Conservation (phyloP, 805 yeast species). For the Teunomyces kruisii region DNA sequence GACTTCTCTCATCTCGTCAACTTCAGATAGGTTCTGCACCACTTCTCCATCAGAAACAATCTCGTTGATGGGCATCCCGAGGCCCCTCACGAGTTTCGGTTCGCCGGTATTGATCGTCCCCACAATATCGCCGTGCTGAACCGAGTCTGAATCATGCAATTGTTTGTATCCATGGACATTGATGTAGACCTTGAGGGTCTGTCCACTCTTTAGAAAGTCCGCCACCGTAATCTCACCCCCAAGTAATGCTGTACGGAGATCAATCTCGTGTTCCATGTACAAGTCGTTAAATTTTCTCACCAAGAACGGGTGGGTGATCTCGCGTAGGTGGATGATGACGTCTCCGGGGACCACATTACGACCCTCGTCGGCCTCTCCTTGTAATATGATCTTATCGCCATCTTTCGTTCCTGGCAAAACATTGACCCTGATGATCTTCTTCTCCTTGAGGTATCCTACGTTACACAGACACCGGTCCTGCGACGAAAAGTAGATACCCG, state of each 20-base stretch:
- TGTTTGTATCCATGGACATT: conserved; percentile 33
- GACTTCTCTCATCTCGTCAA: conserved; percentile 14
- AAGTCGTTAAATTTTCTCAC: conserved; percentile 47
- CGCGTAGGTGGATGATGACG: conserved; percentile 55
- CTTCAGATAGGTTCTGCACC: conserved; percentile 20
- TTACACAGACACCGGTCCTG: conserved; percentile 23
- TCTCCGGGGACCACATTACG: conserved; percentile 63
- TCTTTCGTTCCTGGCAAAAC: conserved; percentile 56
- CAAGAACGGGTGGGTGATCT: conserved; percentile 37
- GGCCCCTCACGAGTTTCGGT: conserved; percentile 47
- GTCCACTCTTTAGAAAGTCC: conserved; percentile 33
- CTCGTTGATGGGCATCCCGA: conserved; percentile 61
- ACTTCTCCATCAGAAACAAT: conserved; percentile 23
- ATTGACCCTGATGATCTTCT: conserved; percentile 51
- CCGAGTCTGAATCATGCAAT: conserved; percentile 14
- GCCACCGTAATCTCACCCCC: conserved; percentile 51
- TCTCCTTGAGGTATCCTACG: conserved; percentile 47
- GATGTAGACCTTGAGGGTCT: conserved; percentile 28
- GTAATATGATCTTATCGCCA: conserved; percentile 51
- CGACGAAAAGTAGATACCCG: conserved; percentile 26
- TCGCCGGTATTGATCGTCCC: conserved; percentile 53
- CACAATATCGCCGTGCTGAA: conserved; percentile 44
- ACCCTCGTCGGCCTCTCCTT: conserved; percentile 69
- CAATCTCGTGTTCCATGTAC: conserved; percentile 44
- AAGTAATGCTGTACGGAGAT: conserved; percentile 52